phyloP scores from a whole-genome alignment of 2,329 filamentous ascomycete species.

The Aspergillus fumigatus region DNA sequence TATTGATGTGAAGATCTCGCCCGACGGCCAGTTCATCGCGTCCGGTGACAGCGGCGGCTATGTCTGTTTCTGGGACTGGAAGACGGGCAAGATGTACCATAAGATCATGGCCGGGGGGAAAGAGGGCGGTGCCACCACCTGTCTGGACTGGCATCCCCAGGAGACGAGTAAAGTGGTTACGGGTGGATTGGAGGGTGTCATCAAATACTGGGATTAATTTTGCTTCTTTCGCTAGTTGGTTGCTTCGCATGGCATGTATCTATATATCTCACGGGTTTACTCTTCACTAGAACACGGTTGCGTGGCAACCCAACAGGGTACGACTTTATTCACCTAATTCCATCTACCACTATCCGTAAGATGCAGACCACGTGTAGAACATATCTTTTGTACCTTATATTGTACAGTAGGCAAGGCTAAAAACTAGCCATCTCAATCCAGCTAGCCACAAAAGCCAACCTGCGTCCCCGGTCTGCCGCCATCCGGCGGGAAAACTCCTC shows the following conservation, averaged over 20 bases:
- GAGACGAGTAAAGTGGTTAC: constrained; percentile 92
- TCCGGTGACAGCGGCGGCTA: constrained; percentile 84
- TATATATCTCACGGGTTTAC: background rate
- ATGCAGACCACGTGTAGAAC: background rate
- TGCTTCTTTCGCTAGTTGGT: constrained; percentile 1
- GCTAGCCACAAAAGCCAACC: constrained; percentile 75
- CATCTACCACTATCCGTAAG: background rate
- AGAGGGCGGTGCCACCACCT: constrained; percentile 76
- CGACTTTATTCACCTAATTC: background rate
- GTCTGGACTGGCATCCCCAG: constrained; percentile 92
- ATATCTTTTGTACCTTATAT: background rate
- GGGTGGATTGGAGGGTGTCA: constrained; percentile 80
- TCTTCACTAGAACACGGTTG: background rate
- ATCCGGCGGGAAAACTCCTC: constrained; percentile 76
- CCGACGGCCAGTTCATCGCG: constrained; percentile 86
- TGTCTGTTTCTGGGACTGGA: constrained; percentile 98
- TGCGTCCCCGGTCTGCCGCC: constrained; percentile 60
- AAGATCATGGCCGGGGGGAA: constrained; percentile 71
- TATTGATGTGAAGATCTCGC: constrained; percentile 81
- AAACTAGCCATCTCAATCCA: constrained; percentile 79
- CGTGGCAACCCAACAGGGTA: background rate
- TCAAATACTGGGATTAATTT: constrained; percentile 85
- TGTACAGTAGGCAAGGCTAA: constrained; percentile 25
- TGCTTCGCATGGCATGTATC: background rate
- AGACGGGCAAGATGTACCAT: constrained; percentile 98